Base-by-base conservation (phyloP, 2,329 filamentous ascomycete genomes). In the Botryotinia calthae region DNA sequence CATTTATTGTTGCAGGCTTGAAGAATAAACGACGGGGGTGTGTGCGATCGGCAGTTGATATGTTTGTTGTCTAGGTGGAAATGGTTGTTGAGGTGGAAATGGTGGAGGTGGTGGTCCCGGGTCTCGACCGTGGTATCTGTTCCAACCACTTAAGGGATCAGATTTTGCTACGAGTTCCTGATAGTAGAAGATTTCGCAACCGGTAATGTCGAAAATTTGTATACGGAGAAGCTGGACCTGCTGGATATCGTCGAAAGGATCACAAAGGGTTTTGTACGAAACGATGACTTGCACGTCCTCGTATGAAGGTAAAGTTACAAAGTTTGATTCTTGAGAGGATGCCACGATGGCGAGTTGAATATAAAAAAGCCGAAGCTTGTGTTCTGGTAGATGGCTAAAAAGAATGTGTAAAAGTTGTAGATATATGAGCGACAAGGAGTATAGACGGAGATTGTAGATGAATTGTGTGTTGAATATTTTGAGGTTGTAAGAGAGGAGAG, bases 121-220 rank as follows among this genome's bases (percentile, higher is more conserved):
- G 68, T 79, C 75, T 61, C 64, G 67, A 44, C 78, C 78, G 73
- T 77, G 73, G 22, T 71, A 37, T 34, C 68, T 48, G 58, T 76
- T 79, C 68, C 74, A 78, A 40, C 77, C 77, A 48, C 66, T 65
- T 9, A 65, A 40, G 46, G 71, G 48, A 28, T 73, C 51, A 10
- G 71, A 61, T 10, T 74, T n/a, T 31, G 75, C 77, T 7, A 37
- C 69, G 4, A 77, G 62, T 7, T 73, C 72, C 44, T 75, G 72
- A 48, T 74, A 70, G 63, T 76, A 76, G 16, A 46, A 72, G 51
- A 79, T 68, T 31, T 71, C 63, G 2, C 71, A 46, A 5, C 73
- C 75, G 25, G 44, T 59, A 18, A 65, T 10, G 56, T 76, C 68
- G 71, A 75, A 77, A 42, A 77, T 71, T 14, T 73, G 62, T 25